Conservation (phyloP, 306 rosid species). For the Senna siamea region DNA sequence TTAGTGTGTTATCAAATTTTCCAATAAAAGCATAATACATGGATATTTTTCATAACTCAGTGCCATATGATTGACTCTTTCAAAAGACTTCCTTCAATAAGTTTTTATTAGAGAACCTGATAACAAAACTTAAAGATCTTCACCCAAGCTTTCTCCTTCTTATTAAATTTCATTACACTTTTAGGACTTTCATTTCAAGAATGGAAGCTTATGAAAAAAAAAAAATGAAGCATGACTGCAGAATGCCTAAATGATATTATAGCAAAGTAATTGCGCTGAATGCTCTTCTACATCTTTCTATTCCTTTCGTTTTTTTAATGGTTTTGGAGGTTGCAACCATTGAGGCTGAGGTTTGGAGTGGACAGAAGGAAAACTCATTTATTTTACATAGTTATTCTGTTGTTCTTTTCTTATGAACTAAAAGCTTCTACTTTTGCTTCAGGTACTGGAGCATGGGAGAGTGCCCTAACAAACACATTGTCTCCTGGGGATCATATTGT, state of each 20-base stretch:
- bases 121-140: no score
- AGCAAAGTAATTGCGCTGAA: neutral
- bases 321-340: conserved; percentile 1
- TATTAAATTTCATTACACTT: neutral
- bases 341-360: neutral
- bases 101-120: no score
- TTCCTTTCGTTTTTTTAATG: neutral
- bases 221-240: no score
- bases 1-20: no score
- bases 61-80: no score
- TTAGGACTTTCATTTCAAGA: neutral
- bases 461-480: conserved; percentile 96
- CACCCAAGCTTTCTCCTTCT: no score
- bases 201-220: neutral
- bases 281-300: neutral
- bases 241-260: no score
- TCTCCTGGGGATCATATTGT: conserved; percentile 93
- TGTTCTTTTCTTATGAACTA: conserved; percentile 16
- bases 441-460: conserved; percentile 99
- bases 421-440: conserved; percentile 36
- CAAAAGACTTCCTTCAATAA: no score
- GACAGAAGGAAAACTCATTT: conserved; percentile 2
- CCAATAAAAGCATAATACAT: no score
- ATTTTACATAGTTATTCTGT: neutral
- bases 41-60: no score